Evolutionary conservation across 352 stramenopile genomes (phyloP), one percentile per base, ranked within the genome.

Genomic region (Elongisporangium undulatum): DNA sequence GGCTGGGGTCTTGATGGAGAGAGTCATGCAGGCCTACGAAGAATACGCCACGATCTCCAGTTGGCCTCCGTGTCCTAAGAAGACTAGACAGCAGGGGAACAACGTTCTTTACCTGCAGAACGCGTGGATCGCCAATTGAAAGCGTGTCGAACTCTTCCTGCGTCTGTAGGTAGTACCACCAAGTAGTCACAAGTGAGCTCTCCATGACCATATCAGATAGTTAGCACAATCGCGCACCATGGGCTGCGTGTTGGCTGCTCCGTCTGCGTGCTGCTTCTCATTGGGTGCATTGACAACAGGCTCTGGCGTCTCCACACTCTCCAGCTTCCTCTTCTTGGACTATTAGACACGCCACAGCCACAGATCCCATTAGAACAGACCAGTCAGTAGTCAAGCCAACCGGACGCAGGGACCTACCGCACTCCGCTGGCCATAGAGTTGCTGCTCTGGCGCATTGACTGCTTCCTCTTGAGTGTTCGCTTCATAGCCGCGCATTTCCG

Each of bases 1-100:
- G 12, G 83, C 85, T 1, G 85, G 85, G 1, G 85, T 94, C 68
- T 92, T 92, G 58, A 91, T 77, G 6, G 75, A 82, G 39, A 94
- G 67, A 49, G 92, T 74, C 68, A 92, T 82, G 56, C 82, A 94
- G 19, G 67, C 79, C 77, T 94, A 55, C 17, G 23, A 26, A 26
- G 23, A 26, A 26, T 5, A 26, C 23, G 53, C 45, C 16, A 20
- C 56, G 21, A 56, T 48, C 16, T 58, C 20, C 12, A 22, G 13
- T 51, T 7, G 22, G 41, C 52, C 21, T 20, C 8, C 51, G n/a
- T 16, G 34, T 29, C 17, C 16, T 23, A 15, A 51, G 13, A 23
- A 51, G 8, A 38, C 20, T 45, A 26, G 21, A 53, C 1, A 49
- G n/a, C n/a, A n/a, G n/a, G n/a, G n/a, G 51, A 15, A 22, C 3